Percentiles rank a stretch among this genome's conserved stretches.
Conservation (phyloP, 2,329 filamentous ascomycete genomes). For the Clonostachys solani region DNA sequence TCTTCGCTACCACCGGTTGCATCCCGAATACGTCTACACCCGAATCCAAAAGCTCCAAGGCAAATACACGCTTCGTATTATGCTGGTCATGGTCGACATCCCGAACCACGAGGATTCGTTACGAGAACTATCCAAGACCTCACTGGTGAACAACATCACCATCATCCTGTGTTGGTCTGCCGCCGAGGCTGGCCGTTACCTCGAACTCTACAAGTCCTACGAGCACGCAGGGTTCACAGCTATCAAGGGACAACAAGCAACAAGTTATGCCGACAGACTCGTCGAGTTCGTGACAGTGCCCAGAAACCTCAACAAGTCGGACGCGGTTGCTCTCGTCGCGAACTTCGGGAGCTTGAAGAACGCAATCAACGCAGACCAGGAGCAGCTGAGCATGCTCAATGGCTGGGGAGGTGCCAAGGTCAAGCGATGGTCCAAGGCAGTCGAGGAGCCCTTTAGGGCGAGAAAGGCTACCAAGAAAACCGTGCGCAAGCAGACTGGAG, state of each 20-base stretch:
- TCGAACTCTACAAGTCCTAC: slow-evolving; percentile 92
- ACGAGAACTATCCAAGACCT: slow-evolving; percentile 88
- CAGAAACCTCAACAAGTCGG: slow-evolving; percentile 87
- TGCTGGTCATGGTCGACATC: slow-evolving; percentile 92
- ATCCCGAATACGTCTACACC: slow-evolving; percentile 97
- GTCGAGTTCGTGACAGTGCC: slow-evolving; percentile 92
- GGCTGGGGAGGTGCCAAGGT: slow-evolving; percentile 98
- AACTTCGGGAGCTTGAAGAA: slow-evolving; percentile 87
- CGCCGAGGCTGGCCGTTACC: slow-evolving; percentile 86
- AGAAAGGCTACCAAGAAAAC: slow-evolving; percentile 59
- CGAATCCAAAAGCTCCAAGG: slow-evolving; percentile 81
- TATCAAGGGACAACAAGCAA: slow-evolving; percentile 81
- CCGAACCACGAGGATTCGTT: slow-evolving; percentile 87
- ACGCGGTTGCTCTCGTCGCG: slow-evolving; percentile 84
- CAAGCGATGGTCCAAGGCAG: slow-evolving; percentile 74
- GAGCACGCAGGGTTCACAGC: slow-evolving; percentile 78
- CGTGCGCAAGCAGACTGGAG: slow-evolving; percentile 12
- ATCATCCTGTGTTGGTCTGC: slow-evolving; percentile 92
- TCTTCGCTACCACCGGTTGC: slow-evolving; percentile 93
- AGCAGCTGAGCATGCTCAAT: slow-evolving; percentile 78
- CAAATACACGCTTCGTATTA: slow-evolving; percentile 80
- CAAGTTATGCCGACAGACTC: slow-evolving; percentile 79
- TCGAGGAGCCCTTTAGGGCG: slow-evolving; percentile 80
- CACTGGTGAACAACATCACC: slow-evolving; percentile 87
- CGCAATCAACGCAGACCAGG: slow-evolving; percentile 81